Percentiles rank a stretch among this genome's conserved stretches.
Conservation (phyloP, 2,329 filamentous ascomycete genomes). For the Ascocoryne sarcoides region DNA sequence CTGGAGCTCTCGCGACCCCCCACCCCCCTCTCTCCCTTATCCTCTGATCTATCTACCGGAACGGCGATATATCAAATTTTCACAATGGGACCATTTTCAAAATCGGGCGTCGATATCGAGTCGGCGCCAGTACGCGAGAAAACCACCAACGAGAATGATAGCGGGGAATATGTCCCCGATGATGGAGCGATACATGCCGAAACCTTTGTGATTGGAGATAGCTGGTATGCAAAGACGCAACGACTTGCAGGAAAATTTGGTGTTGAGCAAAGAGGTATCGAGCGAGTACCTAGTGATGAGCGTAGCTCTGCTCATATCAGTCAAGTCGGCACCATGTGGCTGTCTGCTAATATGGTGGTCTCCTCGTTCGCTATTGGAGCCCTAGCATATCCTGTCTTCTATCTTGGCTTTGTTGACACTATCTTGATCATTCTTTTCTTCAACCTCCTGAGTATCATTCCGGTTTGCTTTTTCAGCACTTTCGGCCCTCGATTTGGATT, state of each 20-base stretch:
- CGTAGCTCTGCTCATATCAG: conserved; percentile 54
- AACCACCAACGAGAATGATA: conserved; percentile 11
- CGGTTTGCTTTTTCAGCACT: conserved; percentile 69
- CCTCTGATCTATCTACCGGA: too few species aligned
- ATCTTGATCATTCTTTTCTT: conserved; percentile 66
- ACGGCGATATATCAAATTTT: conserved; percentile 1
- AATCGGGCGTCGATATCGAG: conserved; percentile 21
- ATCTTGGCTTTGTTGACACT: conserved; percentile 63
- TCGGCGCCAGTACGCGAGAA: conserved; percentile 15
- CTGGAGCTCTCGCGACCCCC: not conserved
- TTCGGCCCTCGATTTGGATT: conserved; percentile 68
- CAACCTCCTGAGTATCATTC: conserved; percentile 63
- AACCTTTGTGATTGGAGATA: conserved; percentile 47
- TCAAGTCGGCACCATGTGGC: conserved; percentile 68
- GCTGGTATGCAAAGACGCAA: conserved; percentile 49
- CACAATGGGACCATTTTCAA: conserved; percentile 13
- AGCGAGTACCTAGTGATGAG: conserved; percentile 64
- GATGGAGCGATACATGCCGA: conserved; percentile 43
- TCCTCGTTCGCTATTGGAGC: conserved; percentile 69
- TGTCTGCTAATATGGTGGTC: conserved; percentile 71
- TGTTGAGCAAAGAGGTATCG: conserved; percentile 67
- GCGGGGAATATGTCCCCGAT: conserved; percentile 20
- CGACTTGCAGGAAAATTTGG: conserved; percentile 55
- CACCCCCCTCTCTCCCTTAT: not conserved
- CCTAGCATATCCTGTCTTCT: conserved; percentile 58